Percentiles rank a stretch among this genome's conserved stretches.
phyloP scores from a whole-genome alignment of 106 monocot genomes.

The Agapanthus africanus region DNA sequence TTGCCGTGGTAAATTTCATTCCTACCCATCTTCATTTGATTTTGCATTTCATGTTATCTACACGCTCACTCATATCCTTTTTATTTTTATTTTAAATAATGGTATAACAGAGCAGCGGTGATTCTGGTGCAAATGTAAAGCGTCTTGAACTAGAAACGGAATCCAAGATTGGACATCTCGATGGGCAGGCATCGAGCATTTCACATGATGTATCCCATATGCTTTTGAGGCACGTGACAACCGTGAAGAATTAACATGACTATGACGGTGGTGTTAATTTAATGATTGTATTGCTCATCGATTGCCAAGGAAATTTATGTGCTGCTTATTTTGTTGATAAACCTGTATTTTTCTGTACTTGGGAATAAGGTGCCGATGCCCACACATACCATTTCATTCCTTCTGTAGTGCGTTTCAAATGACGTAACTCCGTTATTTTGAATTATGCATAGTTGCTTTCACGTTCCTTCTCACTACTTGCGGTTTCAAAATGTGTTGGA shows the following conservation, averaged over 20 bases:
- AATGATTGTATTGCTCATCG: neutral
- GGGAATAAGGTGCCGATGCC: conserved; percentile 2
- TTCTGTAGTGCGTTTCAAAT: too few relatives aligned
- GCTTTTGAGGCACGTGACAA: conserved; percentile 71
- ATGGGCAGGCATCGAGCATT: conserved; percentile 42
- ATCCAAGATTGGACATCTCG: conserved; percentile 43
- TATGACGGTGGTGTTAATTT: too few relatives aligned
- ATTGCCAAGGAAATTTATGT: neutral
- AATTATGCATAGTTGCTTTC: too few relatives aligned
- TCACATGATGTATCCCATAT: conserved; percentile 61
- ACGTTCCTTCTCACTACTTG: too few relatives aligned
- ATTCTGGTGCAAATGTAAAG: conserved; percentile 79
- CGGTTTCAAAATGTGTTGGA: too few relatives aligned
- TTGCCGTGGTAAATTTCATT: conserved; percentile 35
- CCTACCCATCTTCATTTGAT: too few relatives aligned
- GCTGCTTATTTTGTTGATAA: neutral
- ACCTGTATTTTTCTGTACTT: neutral
- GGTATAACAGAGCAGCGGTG: conserved; percentile 64
- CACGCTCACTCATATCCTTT: too few relatives aligned
- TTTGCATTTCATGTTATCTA: too few relatives aligned
- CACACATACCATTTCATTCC: too few relatives aligned
- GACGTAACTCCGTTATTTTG: too few relatives aligned
- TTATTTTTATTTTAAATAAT: too few relatives aligned
- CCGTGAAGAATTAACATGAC: conserved; percentile 31
- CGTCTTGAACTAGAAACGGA: conserved; percentile 69